These are phyloP conservation scores for Saturnispora halmiae DNA, from an alignment of 805 yeast genomes.

Conservation along the genomic window DNA sequence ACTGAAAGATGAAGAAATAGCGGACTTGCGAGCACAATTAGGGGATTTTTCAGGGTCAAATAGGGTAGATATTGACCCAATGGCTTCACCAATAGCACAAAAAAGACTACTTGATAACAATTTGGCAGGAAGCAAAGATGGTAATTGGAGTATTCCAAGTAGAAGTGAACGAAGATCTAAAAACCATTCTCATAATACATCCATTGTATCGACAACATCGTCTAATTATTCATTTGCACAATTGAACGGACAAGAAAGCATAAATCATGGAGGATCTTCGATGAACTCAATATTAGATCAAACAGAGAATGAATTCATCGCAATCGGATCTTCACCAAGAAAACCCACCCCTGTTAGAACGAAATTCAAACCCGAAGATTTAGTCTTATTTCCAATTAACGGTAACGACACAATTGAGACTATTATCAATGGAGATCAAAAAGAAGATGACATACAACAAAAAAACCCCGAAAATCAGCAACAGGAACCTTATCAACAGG, in stretches of 20 bases:
- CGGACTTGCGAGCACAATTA: conserved; percentile 1
- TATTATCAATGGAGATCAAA: no score
- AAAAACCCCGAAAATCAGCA: no score
- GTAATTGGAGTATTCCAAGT: conserved; percentile 23
- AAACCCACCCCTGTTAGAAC: conserved; percentile 21
- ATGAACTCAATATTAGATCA: not conserved
- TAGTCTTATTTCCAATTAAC: conserved; percentile 14
- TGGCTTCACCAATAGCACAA: conserved; percentile 20
- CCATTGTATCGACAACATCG: conserved; percentile 9
- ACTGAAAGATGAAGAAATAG: conserved; percentile 12
- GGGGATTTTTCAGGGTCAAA: not conserved
- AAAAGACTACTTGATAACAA: conserved; percentile 12
- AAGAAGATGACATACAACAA: no score
- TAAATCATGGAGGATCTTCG: no score
- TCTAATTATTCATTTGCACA: conserved; percentile 12
- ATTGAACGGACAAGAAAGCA: no score
- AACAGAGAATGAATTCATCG: not conserved
- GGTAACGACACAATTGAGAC: no score
- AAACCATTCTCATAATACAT: not conserved
- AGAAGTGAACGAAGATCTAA: conserved; percentile 21
- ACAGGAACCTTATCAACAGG: no score
- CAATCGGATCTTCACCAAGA: conserved; percentile 27
- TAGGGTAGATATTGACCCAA: conserved; percentile 16
- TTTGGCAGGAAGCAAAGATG: conserved; percentile 13
- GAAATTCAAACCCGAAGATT: conserved; percentile 19